Base-by-base conservation (phyloP, 2,329 filamentous ascomycete species). In the Rutstroemia sydowiana region DNA sequence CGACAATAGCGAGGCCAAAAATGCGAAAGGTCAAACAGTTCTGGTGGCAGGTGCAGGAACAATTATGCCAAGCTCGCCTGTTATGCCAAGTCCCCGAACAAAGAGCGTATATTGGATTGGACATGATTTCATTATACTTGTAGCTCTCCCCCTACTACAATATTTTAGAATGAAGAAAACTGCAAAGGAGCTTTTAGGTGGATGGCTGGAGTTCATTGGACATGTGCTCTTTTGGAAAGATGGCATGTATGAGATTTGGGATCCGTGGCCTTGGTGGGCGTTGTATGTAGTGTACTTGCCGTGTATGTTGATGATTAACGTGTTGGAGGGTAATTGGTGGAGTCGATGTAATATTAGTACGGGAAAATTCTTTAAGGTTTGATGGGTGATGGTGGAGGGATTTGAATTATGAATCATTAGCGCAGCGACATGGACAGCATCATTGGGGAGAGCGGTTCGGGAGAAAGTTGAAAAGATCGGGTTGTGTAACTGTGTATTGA, bases 261-360 rank as follows among this genome's bases (percentile, higher is more conserved):
- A 83, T 64, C 79, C 79, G 1, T 63, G 75, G 61, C 79, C 80
- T 0, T 78, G 73, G 59, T 75, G 78, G 66, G 75, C 75, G 69
- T 65, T 81, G 46, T 77, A 78, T 53, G 77, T 81, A 57, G 66
- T 79, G 3, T 80, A 77, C 57, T 78, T 75, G 71, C 79, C 79
- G 0, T 51, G 69, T 20, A 69, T 68, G 53, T 82, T 87, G 59
- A 43, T 73, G 5, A 62, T 61, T 51, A 71, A 68, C 45, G 69
- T 77, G 51, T 64, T 64, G 60, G 63, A 63, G 3, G 73, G 78
- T 0, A 45, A 16, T 55, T 71, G 69, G 52, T 88, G 84, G 84
- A 82, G 76, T 55, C 71, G 82, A 55, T 65, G 85, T 34, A 87
- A 88, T 65, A 80, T 87, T 3, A 85, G 82, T 60, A 87, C 84